phyloP scores from a whole-genome alignment of 108 stramenopile species.

The Nitzschia putrida region DNA sequence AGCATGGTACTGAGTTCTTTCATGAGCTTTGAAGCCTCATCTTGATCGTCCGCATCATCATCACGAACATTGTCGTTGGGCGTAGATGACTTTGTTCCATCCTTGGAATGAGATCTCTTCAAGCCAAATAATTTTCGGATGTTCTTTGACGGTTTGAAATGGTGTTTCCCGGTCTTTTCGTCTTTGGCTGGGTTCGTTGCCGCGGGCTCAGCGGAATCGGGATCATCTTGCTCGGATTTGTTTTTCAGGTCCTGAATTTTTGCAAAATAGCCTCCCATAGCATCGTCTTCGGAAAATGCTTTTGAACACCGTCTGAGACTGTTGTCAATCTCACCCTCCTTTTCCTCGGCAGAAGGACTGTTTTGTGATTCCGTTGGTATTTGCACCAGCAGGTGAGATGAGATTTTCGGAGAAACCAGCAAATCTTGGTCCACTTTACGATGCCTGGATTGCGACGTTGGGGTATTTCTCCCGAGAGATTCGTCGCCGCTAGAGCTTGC shows the following conservation, averaged over 20 bases:
- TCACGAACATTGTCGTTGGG: not conserved
- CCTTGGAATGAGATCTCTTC: conserved; percentile 6
- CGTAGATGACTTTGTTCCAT: not conserved
- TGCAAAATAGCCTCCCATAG: conserved; percentile 28
- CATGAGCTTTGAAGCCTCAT: conserved; percentile 17
- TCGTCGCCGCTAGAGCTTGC: not conserved
- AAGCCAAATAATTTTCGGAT: conserved; percentile 9
- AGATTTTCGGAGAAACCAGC: not conserved
- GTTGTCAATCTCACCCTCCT: not conserved
- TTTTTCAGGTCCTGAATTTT: conserved; percentile 11
- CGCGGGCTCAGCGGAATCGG: not conserved
- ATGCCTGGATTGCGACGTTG: not conserved
- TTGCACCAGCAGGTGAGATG: not conserved
- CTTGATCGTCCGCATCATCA: not conserved
- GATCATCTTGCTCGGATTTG: not conserved
- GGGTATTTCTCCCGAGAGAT: not conserved
- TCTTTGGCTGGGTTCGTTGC: conserved; percentile 4
- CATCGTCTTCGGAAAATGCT: conserved; percentile 15
- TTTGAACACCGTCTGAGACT: not conserved
- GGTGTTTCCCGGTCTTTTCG: not conserved
- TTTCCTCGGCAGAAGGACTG: not conserved
- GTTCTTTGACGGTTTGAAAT: conserved; percentile 17
- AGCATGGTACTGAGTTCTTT: conserved; percentile 3
- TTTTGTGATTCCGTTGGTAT: not conserved
- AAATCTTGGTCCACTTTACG: not conserved